These are phyloP conservation scores for Limonium bicolor DNA, from an alignment of 148 eudicot species.

Conservation along the genomic window DNA sequence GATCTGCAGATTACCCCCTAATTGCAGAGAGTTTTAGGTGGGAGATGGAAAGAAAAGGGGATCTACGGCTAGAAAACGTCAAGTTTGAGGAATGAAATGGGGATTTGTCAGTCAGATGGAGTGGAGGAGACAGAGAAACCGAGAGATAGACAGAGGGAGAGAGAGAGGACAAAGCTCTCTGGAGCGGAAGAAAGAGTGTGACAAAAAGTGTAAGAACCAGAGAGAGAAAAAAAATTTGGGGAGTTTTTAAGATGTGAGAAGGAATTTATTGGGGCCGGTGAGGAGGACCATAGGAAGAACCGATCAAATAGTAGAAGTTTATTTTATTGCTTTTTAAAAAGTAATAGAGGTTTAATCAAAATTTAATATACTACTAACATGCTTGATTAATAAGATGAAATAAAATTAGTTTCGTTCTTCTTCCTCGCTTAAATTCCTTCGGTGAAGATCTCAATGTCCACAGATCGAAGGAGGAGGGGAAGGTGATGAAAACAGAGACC, in stretches of 20 bases:
- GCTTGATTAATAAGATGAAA: too few relatives aligned
- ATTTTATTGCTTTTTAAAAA: too few relatives aligned
- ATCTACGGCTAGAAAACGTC: slow-evolving; percentile 15
- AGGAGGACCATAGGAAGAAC: neutral
- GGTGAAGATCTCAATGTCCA: too few relatives aligned
- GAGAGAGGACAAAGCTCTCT: slow-evolving; percentile 6
- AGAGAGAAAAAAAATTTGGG: neutral
- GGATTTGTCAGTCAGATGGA: slow-evolving; percentile 4
- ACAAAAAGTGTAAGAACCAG: neutral
- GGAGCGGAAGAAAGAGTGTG: slow-evolving; percentile 4
- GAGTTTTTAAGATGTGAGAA: too few relatives aligned
- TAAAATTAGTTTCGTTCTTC: too few relatives aligned
- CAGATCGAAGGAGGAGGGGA: too few relatives aligned
- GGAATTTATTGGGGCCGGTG: slow-evolving; percentile 6
- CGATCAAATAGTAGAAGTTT: too few relatives aligned
- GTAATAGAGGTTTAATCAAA: too few relatives aligned
- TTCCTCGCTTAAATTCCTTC: too few relatives aligned
- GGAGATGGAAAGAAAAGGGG: neutral
- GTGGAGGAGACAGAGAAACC: neutral
- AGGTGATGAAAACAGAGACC: too few relatives aligned
- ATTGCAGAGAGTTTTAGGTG: slow-evolving; percentile 5
- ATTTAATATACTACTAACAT: too few relatives aligned
- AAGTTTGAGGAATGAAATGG: slow-evolving; percentile 19
- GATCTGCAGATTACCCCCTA: neutral
- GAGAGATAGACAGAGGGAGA: slow-evolving; percentile 3